phyloP scores from a whole-genome alignment of 257 asterid genomes.

The Fraxinus cuspidata region DNA sequence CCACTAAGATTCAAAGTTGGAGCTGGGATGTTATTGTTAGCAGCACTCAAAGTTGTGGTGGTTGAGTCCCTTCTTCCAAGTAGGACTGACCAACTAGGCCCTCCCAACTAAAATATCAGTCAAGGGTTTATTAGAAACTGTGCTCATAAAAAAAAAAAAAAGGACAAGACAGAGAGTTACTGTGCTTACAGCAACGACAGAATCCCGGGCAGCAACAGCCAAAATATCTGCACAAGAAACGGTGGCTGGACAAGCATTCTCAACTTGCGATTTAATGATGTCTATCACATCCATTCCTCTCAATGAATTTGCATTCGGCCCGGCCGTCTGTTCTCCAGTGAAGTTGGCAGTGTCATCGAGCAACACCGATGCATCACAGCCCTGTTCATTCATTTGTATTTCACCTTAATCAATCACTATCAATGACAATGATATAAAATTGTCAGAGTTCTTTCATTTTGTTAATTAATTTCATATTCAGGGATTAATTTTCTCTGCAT shows the following conservation, averaged over 20 bases:
- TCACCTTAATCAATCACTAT: neutral
- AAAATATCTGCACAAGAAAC: constrained; percentile 86
- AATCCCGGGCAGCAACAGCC: constrained; percentile 69
- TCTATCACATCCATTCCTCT: constrained; percentile 77
- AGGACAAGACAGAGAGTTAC: neutral
- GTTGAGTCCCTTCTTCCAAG: constrained; percentile 72
- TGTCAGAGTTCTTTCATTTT: neutral
- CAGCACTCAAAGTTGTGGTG: constrained; percentile 53
- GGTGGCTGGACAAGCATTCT: constrained; percentile 42
- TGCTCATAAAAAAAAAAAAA: neutral
- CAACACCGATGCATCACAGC: constrained; percentile 77
- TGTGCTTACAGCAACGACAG: constrained; percentile 55
- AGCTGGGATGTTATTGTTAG: constrained; percentile 52
- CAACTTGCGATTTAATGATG: constrained; percentile 61
- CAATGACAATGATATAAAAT: neutral
- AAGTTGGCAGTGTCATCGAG: constrained; percentile 62
- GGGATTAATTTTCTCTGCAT: neutral
- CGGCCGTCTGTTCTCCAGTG: constrained; percentile 70
- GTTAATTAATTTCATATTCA: neutral
- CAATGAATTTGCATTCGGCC: constrained; percentile 58
- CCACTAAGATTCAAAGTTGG: constrained; percentile 40
- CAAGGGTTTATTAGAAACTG: neutral
- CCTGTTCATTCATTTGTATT: constrained; percentile 38
- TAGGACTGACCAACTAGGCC: constrained; percentile 65
- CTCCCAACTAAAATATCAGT: constrained; percentile 37